A percentile compares a stretch with the other conserved stretches of the same genome.
Conservation (phyloP, 805 yeast species). For the Candida oleophila region DNA sequence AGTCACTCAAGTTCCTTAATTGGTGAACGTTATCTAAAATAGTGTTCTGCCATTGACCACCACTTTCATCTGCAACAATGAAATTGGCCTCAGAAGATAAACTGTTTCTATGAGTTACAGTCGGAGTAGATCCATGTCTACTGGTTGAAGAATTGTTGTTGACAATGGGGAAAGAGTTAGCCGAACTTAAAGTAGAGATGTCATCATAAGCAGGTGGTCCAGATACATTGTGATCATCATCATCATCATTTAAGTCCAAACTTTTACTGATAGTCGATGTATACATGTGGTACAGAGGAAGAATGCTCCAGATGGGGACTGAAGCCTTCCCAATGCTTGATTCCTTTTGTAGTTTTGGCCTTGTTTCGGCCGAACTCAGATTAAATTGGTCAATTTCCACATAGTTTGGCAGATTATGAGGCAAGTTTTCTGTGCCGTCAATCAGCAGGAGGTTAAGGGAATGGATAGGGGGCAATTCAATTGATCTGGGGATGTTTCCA, state of each 20-base stretch:
- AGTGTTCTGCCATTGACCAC: constrained; percentile 35
- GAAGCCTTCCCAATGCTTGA: background rate
- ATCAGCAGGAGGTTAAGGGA: background rate
- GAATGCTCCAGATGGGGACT: constrained; percentile 36
- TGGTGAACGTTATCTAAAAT: constrained; percentile 37
- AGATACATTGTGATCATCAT: constrained; percentile 10
- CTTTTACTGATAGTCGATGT: constrained; percentile 16
- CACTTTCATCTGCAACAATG: constrained; percentile 35
- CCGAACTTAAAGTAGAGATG: constrained; percentile 5
- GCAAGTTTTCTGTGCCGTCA: background rate
- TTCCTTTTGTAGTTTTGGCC: background rate
- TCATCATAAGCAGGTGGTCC: constrained; percentile 22
- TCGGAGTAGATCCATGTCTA: background rate
- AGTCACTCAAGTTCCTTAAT: constrained; percentile 29
- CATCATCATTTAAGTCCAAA: constrained; percentile 12
- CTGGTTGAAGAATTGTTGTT: background rate
- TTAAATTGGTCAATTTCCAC: background rate
- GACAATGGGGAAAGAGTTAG: background rate
- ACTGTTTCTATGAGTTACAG: background rate
- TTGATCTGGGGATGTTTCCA: background rate
- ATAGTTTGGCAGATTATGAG: background rate
- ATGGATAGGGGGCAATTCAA: background rate
- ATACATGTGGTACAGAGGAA: constrained; percentile 41
- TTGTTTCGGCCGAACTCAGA: background rate
- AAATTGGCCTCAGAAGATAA: constrained; percentile 7